These are phyloP conservation scores for Cutaneotrichosporon mucoides DNA, from an alignment of 1,284 basidiomycete genomes.

Conservation along the genomic window DNA sequence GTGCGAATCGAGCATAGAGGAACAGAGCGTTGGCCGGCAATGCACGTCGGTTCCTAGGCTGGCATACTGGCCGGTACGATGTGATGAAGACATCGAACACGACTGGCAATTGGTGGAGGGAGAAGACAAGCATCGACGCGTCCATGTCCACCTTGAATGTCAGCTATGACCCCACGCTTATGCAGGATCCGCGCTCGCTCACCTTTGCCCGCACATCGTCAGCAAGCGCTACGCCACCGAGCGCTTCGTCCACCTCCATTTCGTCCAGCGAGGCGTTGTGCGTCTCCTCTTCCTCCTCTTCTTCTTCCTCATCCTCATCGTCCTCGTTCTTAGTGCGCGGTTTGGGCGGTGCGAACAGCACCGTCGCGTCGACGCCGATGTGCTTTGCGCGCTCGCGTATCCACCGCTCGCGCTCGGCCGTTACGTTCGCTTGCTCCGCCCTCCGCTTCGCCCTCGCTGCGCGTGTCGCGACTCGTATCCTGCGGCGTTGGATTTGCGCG, in stretches of 20 bases:
- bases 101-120: constrained; percentile 66
- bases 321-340: constrained; percentile 31
- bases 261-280: constrained; percentile 15
- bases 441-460: constrained; percentile 53
- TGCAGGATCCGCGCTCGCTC: constrained; percentile 1
- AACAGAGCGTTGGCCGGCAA: constrained; percentile 79
- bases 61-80: constrained; percentile 57
- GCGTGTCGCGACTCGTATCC: constrained; percentile 61
- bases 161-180: background rate
- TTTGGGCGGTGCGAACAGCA: constrained; percentile 38
- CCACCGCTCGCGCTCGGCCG: constrained; percentile 57
- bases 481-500: constrained; percentile 51
- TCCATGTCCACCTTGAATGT: constrained; percentile 50
- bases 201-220: background rate
- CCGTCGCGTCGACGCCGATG: constrained; percentile 29
- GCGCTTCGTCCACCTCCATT: constrained; percentile 3
- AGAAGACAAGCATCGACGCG: constrained; percentile 85
- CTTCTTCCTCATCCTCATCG: constrained; percentile 50
- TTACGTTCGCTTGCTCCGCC: constrained; percentile 55
- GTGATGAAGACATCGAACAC: constrained; percentile 77
- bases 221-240: background rate
- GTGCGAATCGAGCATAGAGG: constrained; percentile 80
- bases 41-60: constrained; percentile 58
- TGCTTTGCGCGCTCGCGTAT: constrained; percentile 51
- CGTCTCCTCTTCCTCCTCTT: constrained; percentile 52